These are phyloP conservation scores for Exophiala phaeomuriformis DNA, from an alignment of 2,329 filamentous ascomycete species.

Conservation along the genomic window DNA sequence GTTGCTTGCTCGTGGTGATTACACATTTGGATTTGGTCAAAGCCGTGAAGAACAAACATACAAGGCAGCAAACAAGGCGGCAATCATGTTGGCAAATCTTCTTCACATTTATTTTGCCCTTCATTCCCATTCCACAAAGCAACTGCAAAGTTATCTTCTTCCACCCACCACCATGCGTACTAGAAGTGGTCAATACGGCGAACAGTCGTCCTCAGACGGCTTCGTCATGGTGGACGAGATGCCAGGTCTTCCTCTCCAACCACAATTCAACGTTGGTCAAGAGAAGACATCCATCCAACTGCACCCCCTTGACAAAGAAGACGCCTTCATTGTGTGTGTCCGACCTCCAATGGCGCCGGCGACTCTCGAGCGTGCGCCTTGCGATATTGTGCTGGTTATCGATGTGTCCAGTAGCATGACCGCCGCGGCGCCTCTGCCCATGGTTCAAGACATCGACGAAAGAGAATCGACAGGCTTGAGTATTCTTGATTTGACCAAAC, in stretches of 20 bases:
- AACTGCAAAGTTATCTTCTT: not conserved
- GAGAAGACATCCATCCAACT: constrained; percentile 13
- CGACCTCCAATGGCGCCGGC: constrained; percentile 24
- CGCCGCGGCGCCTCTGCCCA: constrained; percentile 41
- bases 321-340: constrained; percentile 25
- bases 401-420: constrained; percentile 56
- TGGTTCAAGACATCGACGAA: constrained; percentile 26
- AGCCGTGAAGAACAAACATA: too few relatives aligned
- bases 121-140: too few relatives aligned
- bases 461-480: constrained; percentile 46
- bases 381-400: constrained; percentile 56
- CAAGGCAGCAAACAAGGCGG: too few relatives aligned
- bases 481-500: constrained; percentile 54
- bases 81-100: too few relatives aligned
- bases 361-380: constrained; percentile 38
- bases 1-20: too few relatives aligned
- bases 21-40: too few relatives aligned
- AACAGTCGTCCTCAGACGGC: constrained; percentile 1
- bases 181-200: not conserved
- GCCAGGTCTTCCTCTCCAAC: constrained; percentile 6
- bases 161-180: not conserved
- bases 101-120: not conserved
- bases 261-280: not conserved
- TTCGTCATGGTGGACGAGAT: constrained; percentile 11
- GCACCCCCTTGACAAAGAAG: constrained; percentile 17